Evolutionary conservation across 164 flowering plant species (phyloP).

Genomic region (Tetrastigma voinierianum): DNA sequence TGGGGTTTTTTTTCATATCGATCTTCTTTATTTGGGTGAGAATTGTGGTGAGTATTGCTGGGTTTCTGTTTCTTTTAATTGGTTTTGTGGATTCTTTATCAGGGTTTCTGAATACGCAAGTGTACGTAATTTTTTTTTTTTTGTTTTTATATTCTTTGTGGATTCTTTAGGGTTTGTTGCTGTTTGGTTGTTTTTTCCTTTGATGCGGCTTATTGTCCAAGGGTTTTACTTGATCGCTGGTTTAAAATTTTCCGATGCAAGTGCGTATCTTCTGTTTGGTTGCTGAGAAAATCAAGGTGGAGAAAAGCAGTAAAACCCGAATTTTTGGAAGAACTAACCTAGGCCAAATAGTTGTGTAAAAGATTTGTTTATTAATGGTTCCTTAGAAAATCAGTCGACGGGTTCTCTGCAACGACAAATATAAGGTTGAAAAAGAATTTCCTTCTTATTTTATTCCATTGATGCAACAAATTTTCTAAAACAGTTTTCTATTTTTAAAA

Average conservation of each 20-base stretch:
- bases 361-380: not conserved
- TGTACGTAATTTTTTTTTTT: too few species aligned
- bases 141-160: not conserved
- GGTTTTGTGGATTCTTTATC: not conserved
- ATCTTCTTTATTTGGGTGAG: slow-evolving; percentile 13
- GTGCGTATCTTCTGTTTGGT: not conserved
- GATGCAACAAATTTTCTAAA: too few species aligned
- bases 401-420: not conserved
- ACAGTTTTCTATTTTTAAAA: too few species aligned
- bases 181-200: not conserved
- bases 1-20: slow-evolving; percentile 1
- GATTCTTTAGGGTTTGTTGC: slow-evolving; percentile 8
- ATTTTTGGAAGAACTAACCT: not conserved
- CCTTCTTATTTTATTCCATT: too few species aligned
- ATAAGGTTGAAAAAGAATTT: too few species aligned
- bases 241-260: not conserved
- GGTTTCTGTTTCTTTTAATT: slow-evolving; percentile 4
- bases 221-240: not conserved
- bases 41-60: not conserved
- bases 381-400: too few species aligned
- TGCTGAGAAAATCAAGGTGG: not conserved
- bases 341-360: not conserved
- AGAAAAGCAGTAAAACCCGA: not conserved
- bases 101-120: too few species aligned
- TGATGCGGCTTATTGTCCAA: slow-evolving; percentile 3